Evolutionary conservation across 225 moss, liverwort and hornwort species (phyloP).

Genomic region (Thuidium tamariscinum): DNA sequence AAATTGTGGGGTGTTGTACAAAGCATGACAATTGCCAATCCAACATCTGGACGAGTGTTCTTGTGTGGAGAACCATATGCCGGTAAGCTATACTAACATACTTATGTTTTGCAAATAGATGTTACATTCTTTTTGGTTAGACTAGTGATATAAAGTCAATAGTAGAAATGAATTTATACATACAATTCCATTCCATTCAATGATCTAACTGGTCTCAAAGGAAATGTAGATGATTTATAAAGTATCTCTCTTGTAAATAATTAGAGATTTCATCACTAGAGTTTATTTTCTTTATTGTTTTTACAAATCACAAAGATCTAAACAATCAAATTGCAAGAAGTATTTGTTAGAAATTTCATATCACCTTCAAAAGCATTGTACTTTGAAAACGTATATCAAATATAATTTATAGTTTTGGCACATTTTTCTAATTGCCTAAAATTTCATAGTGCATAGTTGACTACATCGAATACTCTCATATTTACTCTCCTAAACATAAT

Average conservation of each 20-base stretch:
- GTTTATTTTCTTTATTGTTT: accelerated
- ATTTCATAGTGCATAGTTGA: not conserved
- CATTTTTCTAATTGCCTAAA: accelerated
- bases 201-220: not conserved
- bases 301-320: too few species aligned
- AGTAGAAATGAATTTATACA: accelerated
- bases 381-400: not conserved
- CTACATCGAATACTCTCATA: accelerated
- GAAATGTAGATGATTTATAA: not conserved
- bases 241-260: accelerated
- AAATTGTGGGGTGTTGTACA: not conserved
- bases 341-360: not conserved
- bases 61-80: not conserved
- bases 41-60: not conserved
- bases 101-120: not conserved
- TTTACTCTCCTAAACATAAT: not conserved
- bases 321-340: accelerated
- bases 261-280: accelerated
- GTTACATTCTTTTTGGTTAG: accelerated
- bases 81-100: not conserved
- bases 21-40: not conserved
- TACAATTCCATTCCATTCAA: not conserved
- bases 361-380: not conserved
- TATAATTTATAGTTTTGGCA: not conserved
- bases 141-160: too few species aligned